Base-by-base conservation (phyloP, 768 basidiomycete species). In the Boletus pseudo-olivaceus region DNA sequence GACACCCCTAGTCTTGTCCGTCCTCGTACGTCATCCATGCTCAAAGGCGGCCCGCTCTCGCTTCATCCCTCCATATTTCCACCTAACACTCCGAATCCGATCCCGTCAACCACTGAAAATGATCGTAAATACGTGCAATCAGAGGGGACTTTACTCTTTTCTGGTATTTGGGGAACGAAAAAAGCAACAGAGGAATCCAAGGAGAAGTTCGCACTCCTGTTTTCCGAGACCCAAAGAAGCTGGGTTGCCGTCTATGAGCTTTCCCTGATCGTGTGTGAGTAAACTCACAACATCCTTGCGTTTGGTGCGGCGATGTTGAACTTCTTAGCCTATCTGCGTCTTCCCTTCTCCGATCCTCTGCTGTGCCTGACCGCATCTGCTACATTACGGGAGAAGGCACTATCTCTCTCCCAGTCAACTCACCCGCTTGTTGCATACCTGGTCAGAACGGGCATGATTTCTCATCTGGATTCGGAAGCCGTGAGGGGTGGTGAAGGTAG, bases 181-280 rank as follows among this genome's bases (percentile, higher is more conserved):
- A 79, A 74, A 47, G 49, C 69, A 1, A 62, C 73, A 10, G 74
- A 75, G 39, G 73, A 75, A 54, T 76, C 74, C 20, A 69, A 69
- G 35, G 87, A 87, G 55, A 78, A 73, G 26, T 89, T 93, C 62
- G 67, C 78, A 5, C 73, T 94, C 27, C 62, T 89, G 4, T 90
- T 86, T 82, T 84, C 82, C 6, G 76, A 82, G 50, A 62, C 70
- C 7, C 78, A 84, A 50, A 67, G 77, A 41, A 67, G 73, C 15
- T 97, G 92, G 93, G 72, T 88, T n/a, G 90, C 87, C 4, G 73
- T 94, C 5, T 96, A 92, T 72, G 78, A 78, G 53, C 78, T 94
- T 53, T 78, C 82, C 20, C 73, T 94, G n/a, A 83, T 85, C 38
- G 83, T 96, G 46, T 83, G 93, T 93, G 65, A 75, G 90, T 76